Evolutionary conservation across 2,329 filamentous ascomycete genomes (phyloP), one percentile per base, ranked within the genome.

Genomic region (Fusarium piperis): DNA sequence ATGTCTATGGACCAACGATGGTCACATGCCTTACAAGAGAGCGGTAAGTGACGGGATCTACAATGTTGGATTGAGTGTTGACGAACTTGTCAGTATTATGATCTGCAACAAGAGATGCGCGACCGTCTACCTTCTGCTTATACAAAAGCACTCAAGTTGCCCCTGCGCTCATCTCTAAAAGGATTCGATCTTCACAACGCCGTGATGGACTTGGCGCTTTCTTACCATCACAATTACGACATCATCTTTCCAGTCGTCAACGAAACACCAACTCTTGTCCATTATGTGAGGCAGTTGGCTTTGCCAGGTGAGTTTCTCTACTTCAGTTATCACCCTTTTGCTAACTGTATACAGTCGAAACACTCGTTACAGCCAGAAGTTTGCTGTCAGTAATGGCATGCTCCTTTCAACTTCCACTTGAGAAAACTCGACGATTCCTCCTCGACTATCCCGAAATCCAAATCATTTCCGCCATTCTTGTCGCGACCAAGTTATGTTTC

Each of bases 401-500:
- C 68, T 82, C 83, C 1, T 81, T 80, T 36, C 63, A 74, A 8
- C 92, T 92, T 69, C 86, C 87, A 1, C 83, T 85, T 8, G 81
- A 83, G 5, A 83, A 80, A 32, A 77, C 79, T 59, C 81, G 82
- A 66, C 81, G 85, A 65, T 81, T 85, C 28, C 81, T 87, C 10
- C 81, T 91, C 16, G 85, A 90, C 57, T 87, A 92, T 68, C 94
- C 96, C 0, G 96, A 98, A 76, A 84, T 93, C 7, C 88, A 93
- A 46, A 82, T 98, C 1, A 85, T 94, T 62, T 86, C 91, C 5
- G 83, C 94, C 4, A 80, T 97, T 4, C 84, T 97, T 3, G 86
- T 97, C 15, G 90, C 92, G 5, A 90, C 92, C 4, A 98, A 98
- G 75, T 80, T 97, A 3, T 85, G 92, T 20, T 94, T 94, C 74